phyloP scores from a whole-genome alignment of 2,329 filamentous ascomycete species.

The Penicillium rolfsii region DNA sequence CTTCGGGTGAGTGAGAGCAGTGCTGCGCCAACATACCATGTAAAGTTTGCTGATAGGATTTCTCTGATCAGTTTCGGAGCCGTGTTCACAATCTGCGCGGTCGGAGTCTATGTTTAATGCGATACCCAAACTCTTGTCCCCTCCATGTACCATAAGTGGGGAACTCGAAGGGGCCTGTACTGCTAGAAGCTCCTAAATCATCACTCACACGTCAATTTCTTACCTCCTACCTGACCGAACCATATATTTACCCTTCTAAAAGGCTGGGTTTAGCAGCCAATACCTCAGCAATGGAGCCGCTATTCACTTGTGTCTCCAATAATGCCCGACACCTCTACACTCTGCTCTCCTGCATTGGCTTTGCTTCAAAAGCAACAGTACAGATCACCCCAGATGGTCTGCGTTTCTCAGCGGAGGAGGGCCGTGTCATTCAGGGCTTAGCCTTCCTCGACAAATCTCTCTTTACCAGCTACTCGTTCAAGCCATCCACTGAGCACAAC shows the following conservation, averaged over 20 bases:
- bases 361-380: slow-evolving; percentile 62
- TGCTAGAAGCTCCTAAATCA: slow-evolving; percentile 38
- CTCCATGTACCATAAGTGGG: slow-evolving; percentile 44
- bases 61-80: slow-evolving; percentile 74
- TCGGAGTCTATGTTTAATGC: slow-evolving; percentile 90
- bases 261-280: slow-evolving; percentile 8
- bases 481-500: slow-evolving; percentile 44
- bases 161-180: slow-evolving; percentile 36
- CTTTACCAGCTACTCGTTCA: slow-evolving; percentile 82
- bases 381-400: slow-evolving; percentile 85
- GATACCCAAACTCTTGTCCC: slow-evolving; percentile 31
- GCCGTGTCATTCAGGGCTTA: slow-evolving; percentile 85
- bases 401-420: slow-evolving; percentile 84
- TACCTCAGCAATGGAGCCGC: slow-evolving; percentile 38
- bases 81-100: slow-evolving; percentile 98
- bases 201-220: slow-evolving; percentile 20
- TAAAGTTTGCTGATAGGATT: background rate
- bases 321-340: slow-evolving; percentile 64
- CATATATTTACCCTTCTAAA: background rate
- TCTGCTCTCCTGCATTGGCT: slow-evolving; percentile 65
- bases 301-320: slow-evolving; percentile 65
- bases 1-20: slow-evolving; percentile 71
- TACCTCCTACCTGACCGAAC: background rate
- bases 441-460: slow-evolving; percentile 86
- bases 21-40: slow-evolving; percentile 14